Evolutionary conservation across 441 rosid genomes (phyloP).

Genomic region (Erysimum pusillum): DNA sequence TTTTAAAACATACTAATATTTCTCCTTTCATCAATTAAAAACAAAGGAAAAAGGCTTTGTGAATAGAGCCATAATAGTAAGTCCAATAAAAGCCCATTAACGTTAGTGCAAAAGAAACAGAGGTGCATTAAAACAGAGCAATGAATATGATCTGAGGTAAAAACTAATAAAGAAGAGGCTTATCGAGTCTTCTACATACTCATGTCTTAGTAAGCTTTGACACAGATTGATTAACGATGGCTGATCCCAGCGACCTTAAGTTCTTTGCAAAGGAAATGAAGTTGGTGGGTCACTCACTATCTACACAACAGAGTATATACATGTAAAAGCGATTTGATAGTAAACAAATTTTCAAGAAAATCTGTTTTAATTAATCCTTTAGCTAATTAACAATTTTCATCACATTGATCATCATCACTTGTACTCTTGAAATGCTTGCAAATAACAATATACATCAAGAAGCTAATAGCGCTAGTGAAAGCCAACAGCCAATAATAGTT

Average conservation of each 20-base stretch:
- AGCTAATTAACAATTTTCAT: constrained; percentile 23
- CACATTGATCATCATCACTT: constrained; percentile 48
- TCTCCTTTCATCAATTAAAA: no score
- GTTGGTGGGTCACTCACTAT: no score
- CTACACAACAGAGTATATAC: no score
- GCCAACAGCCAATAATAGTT: constrained; percentile 85
- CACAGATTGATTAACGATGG: no score
- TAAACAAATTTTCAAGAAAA: neutral
- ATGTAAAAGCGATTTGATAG: neutral
- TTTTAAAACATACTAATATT: no score
- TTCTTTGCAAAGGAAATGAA: no score
- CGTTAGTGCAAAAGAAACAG: neutral
- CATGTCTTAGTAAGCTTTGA: no score
- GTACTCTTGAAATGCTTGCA: constrained; percentile 62
- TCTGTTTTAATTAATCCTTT: constrained; percentile 10
- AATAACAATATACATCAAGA: constrained; percentile 59
- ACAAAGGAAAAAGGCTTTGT: no score
- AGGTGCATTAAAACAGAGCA: neutral
- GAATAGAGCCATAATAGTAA: neutral
- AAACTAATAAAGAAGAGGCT: no score
- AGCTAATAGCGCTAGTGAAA: constrained; percentile 62
- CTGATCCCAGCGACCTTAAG: no score
- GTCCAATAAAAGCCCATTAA: neutral
- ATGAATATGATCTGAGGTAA: no score
- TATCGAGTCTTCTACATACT: no score